Evolutionary conservation across 768 basidiomycete genomes (phyloP), one percentile per base, ranked within the genome.

Genomic region (Chalciporus sphaerocephalus): DNA sequence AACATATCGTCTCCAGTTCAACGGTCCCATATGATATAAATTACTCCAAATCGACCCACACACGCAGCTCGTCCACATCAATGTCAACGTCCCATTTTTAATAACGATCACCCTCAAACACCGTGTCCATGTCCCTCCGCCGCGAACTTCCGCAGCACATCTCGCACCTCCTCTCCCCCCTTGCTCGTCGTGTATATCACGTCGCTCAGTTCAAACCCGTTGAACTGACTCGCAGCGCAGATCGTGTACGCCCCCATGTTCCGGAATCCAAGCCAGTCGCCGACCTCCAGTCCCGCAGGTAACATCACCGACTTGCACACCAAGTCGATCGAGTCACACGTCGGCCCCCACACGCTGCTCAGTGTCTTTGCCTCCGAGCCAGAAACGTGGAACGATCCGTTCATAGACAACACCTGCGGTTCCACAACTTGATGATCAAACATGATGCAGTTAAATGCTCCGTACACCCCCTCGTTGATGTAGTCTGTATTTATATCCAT

Each of bases 181-280:
- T 70, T 79, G 40, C 89, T 86, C 46, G 77, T 72, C 30, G 89
- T 92, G 62, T 93, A 95, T 22, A 84, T 67, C 48, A 93, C 85
- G 30, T 79, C 79, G 69, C 86, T 87, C 38, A 85, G 65, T 59
- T 88, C 79, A 59, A 94, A 94, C 43, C 91, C 92, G 60, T 94
- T 95, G 74, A 97, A 97, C 70, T 85, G 86, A 69, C 89, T 92
- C 42, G 96, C 92, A 0, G 96, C 96, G 61, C 93, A 96, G 48
- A 92, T 72, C n/a, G 96, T 98, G 71, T 99, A 99, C 24, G 96
- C 96, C 23, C 96, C 96, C 96, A 99, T 98, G 62, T 91, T 85
- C 46, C 85, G 84, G 71, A 94, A 99, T n/a, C 87, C 89, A 15
- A 99, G 78, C 96, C 96, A 99, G 64, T 99, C 96, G 6, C 96